Evolutionary conservation across 2,329 filamentous ascomycete genomes (phyloP), one percentile per base, ranked within the genome.

Genomic region (Emmonsiellopsis sp.): DNA sequence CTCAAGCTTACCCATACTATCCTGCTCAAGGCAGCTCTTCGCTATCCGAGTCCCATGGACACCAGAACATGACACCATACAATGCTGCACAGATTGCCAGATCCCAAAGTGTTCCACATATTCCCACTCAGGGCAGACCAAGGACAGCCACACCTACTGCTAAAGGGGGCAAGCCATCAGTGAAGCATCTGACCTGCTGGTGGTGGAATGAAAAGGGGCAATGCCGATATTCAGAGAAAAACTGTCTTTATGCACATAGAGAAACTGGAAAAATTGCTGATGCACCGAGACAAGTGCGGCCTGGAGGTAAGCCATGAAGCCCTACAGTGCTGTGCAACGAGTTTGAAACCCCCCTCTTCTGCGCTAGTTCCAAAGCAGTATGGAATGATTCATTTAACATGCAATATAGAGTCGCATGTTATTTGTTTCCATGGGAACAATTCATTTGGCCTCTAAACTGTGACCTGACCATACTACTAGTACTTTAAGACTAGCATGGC

Each of bases 171-270:
- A 51, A 53, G 17, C 51, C 52, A 33, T 61, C 58, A 17, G 59
- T 65, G 21, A 65, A 64, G 55, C 59, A 63, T 43, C 51, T 65
- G n/a, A 66, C 63, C 8, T 66, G 64, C 48, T 62, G 60, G 54
- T 66, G 56, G 57, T 66, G 62, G 63, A 53, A 56, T 31, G 57
- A 54, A 9, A 57, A 59, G 11, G 58, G 58, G 8, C 27, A 54
- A 32, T 66, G 64, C 52, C 56, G 51, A 34, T 58, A 56, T 32
- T 51, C 53, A 2, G 60, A 60, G 34, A 54, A 58, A 17, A 54
- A 59, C 5, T 66, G 63, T 48, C 45, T 59, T 8, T 66, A 66
- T 53, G 57, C 64, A 13, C 63, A 66, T 52, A 55, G 55, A 21
- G 52, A 60, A 32, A 65, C 61, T 6, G 61, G 56, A 1, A 55